Evolutionary conservation across 192 early-diverging fungal species (phyloP), one percentile per base, ranked within the genome.

Genomic region (Diversispora eburnea): DNA sequence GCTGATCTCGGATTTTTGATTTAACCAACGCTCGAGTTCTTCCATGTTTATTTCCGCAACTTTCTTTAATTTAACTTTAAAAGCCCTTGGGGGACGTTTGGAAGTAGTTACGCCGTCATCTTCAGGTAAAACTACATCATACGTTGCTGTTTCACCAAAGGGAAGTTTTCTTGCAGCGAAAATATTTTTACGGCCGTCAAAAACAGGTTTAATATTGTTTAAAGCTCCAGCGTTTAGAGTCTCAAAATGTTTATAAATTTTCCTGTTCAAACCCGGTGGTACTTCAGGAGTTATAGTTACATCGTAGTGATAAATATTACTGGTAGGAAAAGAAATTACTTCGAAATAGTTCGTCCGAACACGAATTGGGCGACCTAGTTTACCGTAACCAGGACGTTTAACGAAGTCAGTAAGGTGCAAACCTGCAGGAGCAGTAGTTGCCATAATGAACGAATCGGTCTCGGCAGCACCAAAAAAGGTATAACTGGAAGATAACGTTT

Each of bases 301-400:
- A 79, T 95, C 93, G 81, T 96, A 98, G 71, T 97, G 96, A 77
- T 91, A 85, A n/a, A 98, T 85, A 5, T 87, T 86, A 0, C 75
- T 81, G 15, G 85, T 76, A 4, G 90, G 88, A 13, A 92, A 85
- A 25, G 83, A 81, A 41, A 76, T 79, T 43, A 98, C 77, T 63
- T 91, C 88, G 75, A 95, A 93, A 74, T 92, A 93, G 80, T 98
- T 98, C 22, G 84, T 81, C 0, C 80, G 59, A 5, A 93, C 85
- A 6, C 63, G 70, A 22, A 82, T 73, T 6, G 57, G 64, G 9
- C 77, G 75, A 20, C 90, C 90, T 9, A 17, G 19, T 2, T 49
- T 76, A 60, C 89, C 90, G 3, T 48, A 57, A 49, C 76, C 75
- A 12, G 86, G 84, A 20, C 85, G 76, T 22, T 60, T 63, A 20